Percentiles rank a stretch among this genome's conserved stretches.
Conservation (phyloP, 1,139 yeast species). For the Yamadazyma triangularis region DNA sequence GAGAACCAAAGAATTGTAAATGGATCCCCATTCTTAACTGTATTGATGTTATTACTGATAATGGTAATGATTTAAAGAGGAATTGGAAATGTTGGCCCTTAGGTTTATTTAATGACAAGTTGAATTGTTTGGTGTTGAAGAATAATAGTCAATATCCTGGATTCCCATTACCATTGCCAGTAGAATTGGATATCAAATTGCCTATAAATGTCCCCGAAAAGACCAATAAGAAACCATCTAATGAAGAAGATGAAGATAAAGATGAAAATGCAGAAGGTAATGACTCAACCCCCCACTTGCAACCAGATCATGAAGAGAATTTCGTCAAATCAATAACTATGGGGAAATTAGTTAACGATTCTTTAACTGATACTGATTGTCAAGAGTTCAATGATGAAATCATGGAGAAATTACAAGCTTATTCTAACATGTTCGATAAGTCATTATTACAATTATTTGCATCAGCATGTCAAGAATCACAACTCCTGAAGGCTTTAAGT, state of each 20-base stretch:
- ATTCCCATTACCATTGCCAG: constrained; percentile 79
- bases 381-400: constrained; percentile 39
- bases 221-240: no score
- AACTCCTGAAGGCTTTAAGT: constrained; percentile 62
- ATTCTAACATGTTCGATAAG: constrained; percentile 60
- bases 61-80: constrained; percentile 43
- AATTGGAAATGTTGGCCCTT: constrained; percentile 82
- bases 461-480: constrained; percentile 67
- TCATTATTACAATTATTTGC: constrained; percentile 73
- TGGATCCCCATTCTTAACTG: constrained; percentile 89
- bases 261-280: constrained; percentile 20
- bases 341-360: constrained; percentile 47
- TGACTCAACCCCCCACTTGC: constrained; percentile 8
- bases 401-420: constrained; percentile 44
- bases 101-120: constrained; percentile 64
- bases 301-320: constrained; percentile 38
- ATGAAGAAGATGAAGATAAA: constrained; percentile 6
- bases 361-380: constrained; percentile 33
- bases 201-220: constrained; percentile 44
- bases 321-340: constrained; percentile 44
- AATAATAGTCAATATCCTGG: constrained; percentile 52
- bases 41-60: constrained; percentile 48
- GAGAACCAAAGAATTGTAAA: constrained; percentile 67
- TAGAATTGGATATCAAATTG: constrained; percentile 65
- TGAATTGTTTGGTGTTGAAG: constrained; percentile 71